A percentile compares a stretch with the other conserved stretches of the same genome.
Conservation (phyloP, 2,329 filamentous ascomycete species). For the Calonectria pseudoturangicola region DNA sequence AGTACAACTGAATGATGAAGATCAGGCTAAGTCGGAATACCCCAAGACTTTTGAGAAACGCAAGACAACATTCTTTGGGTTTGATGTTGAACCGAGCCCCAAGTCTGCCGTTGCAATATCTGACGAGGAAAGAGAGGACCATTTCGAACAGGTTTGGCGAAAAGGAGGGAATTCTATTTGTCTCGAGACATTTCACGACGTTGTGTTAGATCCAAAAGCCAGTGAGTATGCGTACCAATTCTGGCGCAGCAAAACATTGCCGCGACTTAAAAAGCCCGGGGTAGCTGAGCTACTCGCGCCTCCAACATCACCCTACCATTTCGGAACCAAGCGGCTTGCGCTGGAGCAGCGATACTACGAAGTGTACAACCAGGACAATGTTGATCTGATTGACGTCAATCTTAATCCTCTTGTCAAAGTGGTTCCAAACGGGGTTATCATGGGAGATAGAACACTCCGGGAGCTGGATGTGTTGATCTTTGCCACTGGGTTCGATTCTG, state of each 20-base stretch:
- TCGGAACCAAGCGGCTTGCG: constrained; percentile 37
- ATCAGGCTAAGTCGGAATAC: constrained; percentile 21
- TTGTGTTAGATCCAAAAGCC: not conserved
- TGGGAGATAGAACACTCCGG: constrained; percentile 7
- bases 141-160: constrained; percentile 11
- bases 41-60: constrained; percentile 22
- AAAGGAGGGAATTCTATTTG: constrained; percentile 19
- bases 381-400: constrained; percentile 35
- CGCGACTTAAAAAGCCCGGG: constrained; percentile 12
- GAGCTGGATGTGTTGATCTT: constrained; percentile 36
- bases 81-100: not conserved
- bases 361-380: constrained; percentile 43
- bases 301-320: constrained; percentile 19
- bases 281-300: constrained; percentile 28
- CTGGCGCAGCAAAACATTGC: constrained; percentile 24
- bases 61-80: constrained; percentile 20
- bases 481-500: constrained; percentile 45
- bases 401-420: constrained; percentile 27
- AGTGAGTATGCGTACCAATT: constrained; percentile 15
- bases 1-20: constrained; percentile 32
- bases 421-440: not conserved
- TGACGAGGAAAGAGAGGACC: constrained; percentile 3
- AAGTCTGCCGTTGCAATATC: not conserved
- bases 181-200: constrained; percentile 12
- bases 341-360: constrained; percentile 41